These are phyloP conservation scores for Zoysia matrella DNA, from an alignment of 202 grass and related monocot genomes.

Conservation along the genomic window DNA sequence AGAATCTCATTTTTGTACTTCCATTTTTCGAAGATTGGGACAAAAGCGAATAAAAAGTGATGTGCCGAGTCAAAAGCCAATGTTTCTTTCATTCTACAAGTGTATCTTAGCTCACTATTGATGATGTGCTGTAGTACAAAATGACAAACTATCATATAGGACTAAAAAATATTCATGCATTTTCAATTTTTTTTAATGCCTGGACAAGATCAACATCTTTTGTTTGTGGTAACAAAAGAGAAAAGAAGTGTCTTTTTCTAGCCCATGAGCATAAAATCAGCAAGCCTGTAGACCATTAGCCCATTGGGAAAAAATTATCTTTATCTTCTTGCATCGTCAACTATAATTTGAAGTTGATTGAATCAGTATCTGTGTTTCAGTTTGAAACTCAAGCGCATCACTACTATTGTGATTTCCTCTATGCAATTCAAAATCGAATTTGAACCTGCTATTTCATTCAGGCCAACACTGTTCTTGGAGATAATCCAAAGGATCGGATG, in stretches of 20 bases:
- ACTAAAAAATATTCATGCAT: neutral
- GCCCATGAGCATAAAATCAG: neutral
- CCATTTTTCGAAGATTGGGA: constrained; percentile 38
- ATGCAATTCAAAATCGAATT: constrained; percentile 27
- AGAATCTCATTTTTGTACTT: neutral
- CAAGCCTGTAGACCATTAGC: neutral
- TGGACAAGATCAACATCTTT: neutral
- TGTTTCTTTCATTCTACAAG: neutral
- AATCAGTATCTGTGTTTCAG: neutral
- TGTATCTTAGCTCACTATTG: neutral
- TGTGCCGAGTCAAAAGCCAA: constrained; percentile 9
- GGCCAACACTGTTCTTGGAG: constrained; percentile 93
- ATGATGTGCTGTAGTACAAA: neutral
- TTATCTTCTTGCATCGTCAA: neutral
- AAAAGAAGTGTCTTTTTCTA: neutral
- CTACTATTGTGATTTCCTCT: neutral
- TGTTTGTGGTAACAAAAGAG: neutral
- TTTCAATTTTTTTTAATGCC: neutral
- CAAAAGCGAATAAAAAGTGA: constrained; percentile 11
- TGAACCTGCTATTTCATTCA: constrained; percentile 37
- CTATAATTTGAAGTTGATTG: neutral
- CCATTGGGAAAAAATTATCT: neutral
- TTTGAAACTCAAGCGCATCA: neutral
- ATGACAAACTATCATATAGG: too few relatives aligned
- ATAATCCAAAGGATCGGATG: constrained; percentile 97